Evolutionary conservation across 2,329 filamentous ascomycete genomes (phyloP).

Genomic region (Alternaria alternata): DNA sequence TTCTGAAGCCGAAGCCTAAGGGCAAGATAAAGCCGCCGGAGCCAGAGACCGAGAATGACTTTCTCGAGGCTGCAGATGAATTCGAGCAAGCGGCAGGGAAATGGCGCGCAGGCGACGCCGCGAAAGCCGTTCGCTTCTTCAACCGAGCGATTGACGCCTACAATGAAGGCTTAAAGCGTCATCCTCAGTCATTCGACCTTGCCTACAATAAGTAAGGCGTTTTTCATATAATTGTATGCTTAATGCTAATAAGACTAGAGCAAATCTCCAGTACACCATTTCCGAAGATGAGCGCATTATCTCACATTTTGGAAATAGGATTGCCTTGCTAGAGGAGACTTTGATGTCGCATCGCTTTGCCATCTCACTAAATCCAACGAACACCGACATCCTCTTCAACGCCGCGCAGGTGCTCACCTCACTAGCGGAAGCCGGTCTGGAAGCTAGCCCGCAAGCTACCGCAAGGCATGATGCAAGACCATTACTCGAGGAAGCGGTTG

Average conservation of each 20-base stretch:
- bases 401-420: slow-evolving; percentile 73
- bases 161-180: slow-evolving; percentile 67
- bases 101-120: slow-evolving; percentile 75
- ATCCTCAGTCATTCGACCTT: slow-evolving; percentile 71
- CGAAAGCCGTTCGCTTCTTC: slow-evolving; percentile 69
- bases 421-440: slow-evolving; percentile 67
- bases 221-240: neutral
- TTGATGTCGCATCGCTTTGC: slow-evolving; percentile 71
- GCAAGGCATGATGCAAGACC: slow-evolving; percentile 58
- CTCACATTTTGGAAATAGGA: slow-evolving; percentile 63
- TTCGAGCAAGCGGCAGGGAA: slow-evolving; percentile 77
- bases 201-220: slow-evolving; percentile 74
- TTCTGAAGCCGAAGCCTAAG: slow-evolving; percentile 43
- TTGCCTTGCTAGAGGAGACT: slow-evolving; percentile 66
- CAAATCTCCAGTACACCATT: slow-evolving; percentile 73
- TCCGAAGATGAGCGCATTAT: slow-evolving; percentile 71
- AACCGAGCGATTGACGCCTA: slow-evolving; percentile 72
- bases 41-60: slow-evolving; percentile 72
- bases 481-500: slow-evolving; percentile 67
- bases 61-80: slow-evolving; percentile 71
- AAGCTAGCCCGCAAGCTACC: slow-evolving; percentile 56
- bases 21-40: slow-evolving; percentile 52
- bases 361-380: slow-evolving; percentile 65
- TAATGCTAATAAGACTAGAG: slow-evolving; percentile 55
- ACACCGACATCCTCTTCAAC: slow-evolving; percentile 75